Evolutionary conservation across 768 basidiomycete species (phyloP).

Genomic region (Suillus paluster): DNA sequence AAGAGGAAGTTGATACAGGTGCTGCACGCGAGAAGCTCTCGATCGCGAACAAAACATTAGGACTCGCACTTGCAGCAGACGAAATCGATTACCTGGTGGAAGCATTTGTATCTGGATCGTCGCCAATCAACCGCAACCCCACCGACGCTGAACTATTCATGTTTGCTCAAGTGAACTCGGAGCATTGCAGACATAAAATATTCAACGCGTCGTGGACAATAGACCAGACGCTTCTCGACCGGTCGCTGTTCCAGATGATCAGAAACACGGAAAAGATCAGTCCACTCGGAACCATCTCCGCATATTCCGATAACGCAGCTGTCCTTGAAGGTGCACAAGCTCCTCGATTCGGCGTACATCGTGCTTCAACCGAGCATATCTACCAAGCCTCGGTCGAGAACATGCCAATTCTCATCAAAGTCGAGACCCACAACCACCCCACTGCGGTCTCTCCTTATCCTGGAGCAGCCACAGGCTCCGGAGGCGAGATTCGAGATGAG

Average conservation of each 20-base stretch:
- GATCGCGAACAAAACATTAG: constrained; percentile 80
- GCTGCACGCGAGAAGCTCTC: constrained; percentile 68
- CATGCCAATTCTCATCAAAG: constrained; percentile 93
- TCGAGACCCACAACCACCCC: constrained; percentile 99
- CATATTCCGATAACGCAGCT: constrained; percentile 98
- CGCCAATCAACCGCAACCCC: constrained; percentile 78
- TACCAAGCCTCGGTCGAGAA: constrained; percentile 69
- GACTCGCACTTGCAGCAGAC: constrained; percentile 86
- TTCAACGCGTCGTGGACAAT: constrained; percentile 98
- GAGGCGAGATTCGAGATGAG: constrained; percentile 98
- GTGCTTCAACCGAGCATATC: constrained; percentile 33
- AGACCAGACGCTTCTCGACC: constrained; percentile 64
- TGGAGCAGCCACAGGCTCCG: constrained; percentile 98
- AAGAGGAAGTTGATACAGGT: constrained; percentile 24
- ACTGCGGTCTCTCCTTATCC: constrained; percentile 98
- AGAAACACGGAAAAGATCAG: constrained; percentile 88
- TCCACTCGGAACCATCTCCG: constrained; percentile 84
- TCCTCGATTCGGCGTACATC: constrained; percentile 71
- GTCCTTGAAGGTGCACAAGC: constrained; percentile 77
- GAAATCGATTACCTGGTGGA: constrained; percentile 93
- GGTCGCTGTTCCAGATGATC: constrained; percentile 95
- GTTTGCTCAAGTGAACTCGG: constrained; percentile 99
- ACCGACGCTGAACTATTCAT: constrained; percentile 99
- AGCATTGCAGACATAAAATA: constrained; percentile 99
- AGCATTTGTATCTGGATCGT: constrained; percentile 76